phyloP scores from a whole-genome alignment of 441 rosid genomes.

The Rhodomyrtus psidioides region DNA sequence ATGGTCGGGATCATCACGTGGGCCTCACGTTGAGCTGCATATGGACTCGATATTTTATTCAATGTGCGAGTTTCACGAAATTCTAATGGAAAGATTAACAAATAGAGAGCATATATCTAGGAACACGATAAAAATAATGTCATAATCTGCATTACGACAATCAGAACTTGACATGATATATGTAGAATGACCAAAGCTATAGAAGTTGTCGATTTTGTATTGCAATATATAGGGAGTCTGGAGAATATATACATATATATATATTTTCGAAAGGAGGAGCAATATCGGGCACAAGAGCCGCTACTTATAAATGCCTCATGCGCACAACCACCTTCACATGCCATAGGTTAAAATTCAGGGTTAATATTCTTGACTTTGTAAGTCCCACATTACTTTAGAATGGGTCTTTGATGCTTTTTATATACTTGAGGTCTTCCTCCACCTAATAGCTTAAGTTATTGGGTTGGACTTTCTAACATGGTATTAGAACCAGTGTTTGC shows the following conservation, averaged over 20 bases:
- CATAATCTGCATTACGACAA: not conserved
- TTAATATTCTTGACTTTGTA: too few relatives aligned
- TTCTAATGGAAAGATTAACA: not conserved
- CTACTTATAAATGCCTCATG: not conserved
- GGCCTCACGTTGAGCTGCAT: not conserved
- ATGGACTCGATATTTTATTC: not conserved
- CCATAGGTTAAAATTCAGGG: too few relatives aligned
- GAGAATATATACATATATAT: too few relatives aligned
- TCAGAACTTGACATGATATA: not conserved
- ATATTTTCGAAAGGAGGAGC: not conserved
- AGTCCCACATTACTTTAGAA: too few relatives aligned
- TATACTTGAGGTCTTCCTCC: too few relatives aligned
- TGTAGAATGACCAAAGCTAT: not conserved
- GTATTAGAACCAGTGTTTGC: too few relatives aligned
- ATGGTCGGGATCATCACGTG: too few relatives aligned
- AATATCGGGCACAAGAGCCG: not conserved
- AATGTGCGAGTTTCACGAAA: too few relatives aligned
- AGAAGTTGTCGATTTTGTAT: not conserved
- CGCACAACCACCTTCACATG: not conserved
- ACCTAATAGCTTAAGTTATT: too few relatives aligned
- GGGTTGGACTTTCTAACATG: too few relatives aligned
- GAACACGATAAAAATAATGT: not conserved
- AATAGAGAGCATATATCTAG: not conserved
- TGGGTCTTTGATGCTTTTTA: too few relatives aligned
- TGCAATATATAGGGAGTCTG: not conserved